Percentiles rank a stretch among this genome's conserved stretches.
Evolutionary conservation across 345 rosid species (phyloP).

Genomic region (Camelina neglecta): DNA sequence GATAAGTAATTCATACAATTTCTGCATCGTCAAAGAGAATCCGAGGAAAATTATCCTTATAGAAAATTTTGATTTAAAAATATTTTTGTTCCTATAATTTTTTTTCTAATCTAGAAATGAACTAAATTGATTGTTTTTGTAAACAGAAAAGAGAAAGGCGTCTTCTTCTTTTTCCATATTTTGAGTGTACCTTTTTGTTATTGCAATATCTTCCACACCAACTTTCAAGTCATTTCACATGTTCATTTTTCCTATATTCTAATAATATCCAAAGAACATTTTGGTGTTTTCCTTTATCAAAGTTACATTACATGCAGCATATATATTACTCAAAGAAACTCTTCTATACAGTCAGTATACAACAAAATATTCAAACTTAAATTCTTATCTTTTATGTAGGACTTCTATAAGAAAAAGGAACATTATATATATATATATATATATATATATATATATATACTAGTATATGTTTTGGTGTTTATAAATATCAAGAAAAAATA

Average conservation of each 20-base stretch:
- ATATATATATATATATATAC: too few species aligned
- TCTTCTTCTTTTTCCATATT: conserved; percentile 12
- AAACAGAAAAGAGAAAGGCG: conserved; percentile 35
- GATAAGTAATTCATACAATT: not conserved
- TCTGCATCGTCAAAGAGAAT: not conserved
- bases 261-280: conserved; percentile 15
- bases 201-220: conserved; percentile 30
- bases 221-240: conserved; percentile 33
- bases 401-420: too few species aligned
- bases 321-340: conserved; percentile 3
- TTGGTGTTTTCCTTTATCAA: conserved; percentile 18
- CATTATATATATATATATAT: too few species aligned
- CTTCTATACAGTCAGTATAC: too few species aligned
- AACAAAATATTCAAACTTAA: too few species aligned
- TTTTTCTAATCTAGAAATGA: not conserved
- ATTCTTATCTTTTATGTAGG: too few species aligned
- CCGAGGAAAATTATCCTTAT: not conserved
- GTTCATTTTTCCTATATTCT: conserved; percentile 20
- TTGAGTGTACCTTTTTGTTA: conserved; percentile 9
- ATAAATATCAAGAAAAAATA: not conserved
- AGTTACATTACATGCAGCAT: not conserved
- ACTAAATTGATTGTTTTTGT: conserved; percentile 9
- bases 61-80: not conserved
- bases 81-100: not conserved
- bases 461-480: too few species aligned